Conservation (phyloP, 768 basidiomycete genomes). For the Tulasnella calospora region DNA sequence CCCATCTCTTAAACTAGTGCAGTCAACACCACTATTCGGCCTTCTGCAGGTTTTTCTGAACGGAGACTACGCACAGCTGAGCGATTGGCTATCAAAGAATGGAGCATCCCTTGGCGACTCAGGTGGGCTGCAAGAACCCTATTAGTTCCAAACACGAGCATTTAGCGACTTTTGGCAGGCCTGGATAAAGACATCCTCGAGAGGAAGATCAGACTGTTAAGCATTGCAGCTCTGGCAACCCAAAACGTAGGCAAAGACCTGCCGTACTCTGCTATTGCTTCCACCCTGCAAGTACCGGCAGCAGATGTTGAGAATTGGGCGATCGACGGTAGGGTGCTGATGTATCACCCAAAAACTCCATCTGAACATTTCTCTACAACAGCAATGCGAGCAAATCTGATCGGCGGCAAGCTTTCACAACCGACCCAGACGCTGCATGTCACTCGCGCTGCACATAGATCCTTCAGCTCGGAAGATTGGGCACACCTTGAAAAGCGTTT, state of each 20-base stretch:
- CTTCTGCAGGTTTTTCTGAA: slow-evolving; percentile 73
- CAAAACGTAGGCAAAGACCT: slow-evolving; percentile 69
- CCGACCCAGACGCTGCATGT: slow-evolving; percentile 67
- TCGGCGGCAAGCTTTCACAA: slow-evolving; percentile 81
- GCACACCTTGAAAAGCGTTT: slow-evolving; percentile 67
- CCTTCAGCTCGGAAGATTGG: slow-evolving; percentile 78
- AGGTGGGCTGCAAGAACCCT: slow-evolving; percentile 43
- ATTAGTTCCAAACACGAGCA: neutral
- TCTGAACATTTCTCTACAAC: neutral
- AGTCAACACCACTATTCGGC: slow-evolving; percentile 65
- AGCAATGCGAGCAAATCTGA: slow-evolving; percentile 77
- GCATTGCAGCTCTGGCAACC: slow-evolving; percentile 71
- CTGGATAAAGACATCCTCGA: slow-evolving; percentile 58
- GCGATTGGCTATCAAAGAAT: slow-evolving; percentile 54
- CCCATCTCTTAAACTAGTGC: slow-evolving; percentile 59
- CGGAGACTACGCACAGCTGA: slow-evolving; percentile 57
- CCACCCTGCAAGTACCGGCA: slow-evolving; percentile 57
- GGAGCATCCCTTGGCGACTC: slow-evolving; percentile 49
- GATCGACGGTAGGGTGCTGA: slow-evolving; percentile 59
- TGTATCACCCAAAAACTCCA: slow-evolving; percentile 1
- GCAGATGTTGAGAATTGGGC: slow-evolving; percentile 79
- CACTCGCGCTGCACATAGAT: slow-evolving; percentile 65
- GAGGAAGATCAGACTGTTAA: slow-evolving; percentile 73
- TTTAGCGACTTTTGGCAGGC: slow-evolving; percentile 39
- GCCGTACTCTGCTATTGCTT: slow-evolving; percentile 63